Base-by-base conservation (phyloP, 2,329 filamentous ascomycete species). In the Aspergillus ustus region DNA sequence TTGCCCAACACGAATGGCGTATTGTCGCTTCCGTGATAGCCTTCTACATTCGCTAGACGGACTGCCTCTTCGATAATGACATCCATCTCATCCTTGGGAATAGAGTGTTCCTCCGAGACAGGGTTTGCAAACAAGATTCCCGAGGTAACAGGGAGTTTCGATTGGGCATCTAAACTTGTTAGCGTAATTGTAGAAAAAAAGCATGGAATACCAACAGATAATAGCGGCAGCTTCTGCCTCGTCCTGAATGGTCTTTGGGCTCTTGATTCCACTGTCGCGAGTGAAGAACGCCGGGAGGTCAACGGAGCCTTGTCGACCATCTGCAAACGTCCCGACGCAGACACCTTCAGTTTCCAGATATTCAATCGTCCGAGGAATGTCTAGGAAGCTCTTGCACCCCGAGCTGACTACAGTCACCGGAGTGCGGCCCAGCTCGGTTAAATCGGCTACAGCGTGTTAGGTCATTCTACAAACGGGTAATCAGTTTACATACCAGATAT, bases 231-330 rank as follows among this genome's bases (percentile, higher is more conserved):
- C 95, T 73, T 98, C 91, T 59, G 83, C 83, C 73, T 96, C 92
- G 66, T 89, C 85, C 57, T 87, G 79, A 46, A 97, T 85, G 1
- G 91, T 86, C 22, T 87, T 85, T 0, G 94, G 94, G 72, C 92
- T 96, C 75, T 83, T 87, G 56, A 90, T 80, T 13, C 93, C 92
- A 75, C 93, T 97, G 46, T 97, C 92, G 45, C 94, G 83, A 0
- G 91, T 91, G 85, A 91, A 99, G 77, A 99, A 99, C 0, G 91
- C 92, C 1, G 95, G 95, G 70, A 98, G 95, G 70, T 96, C 90
- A 45, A 97, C 85, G 6, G 84, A 79, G 1, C 88, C 90, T 28
- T 80, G 78, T 43, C 91, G 85, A 1, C 91, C 92, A 76, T 96
- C 92, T 25, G 92, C 89, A 80, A 98, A 99, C 2, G 95, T 98